Evolutionary conservation across 768 basidiomycete species (phyloP).

Genomic region (Rhizopogon rudus): DNA sequence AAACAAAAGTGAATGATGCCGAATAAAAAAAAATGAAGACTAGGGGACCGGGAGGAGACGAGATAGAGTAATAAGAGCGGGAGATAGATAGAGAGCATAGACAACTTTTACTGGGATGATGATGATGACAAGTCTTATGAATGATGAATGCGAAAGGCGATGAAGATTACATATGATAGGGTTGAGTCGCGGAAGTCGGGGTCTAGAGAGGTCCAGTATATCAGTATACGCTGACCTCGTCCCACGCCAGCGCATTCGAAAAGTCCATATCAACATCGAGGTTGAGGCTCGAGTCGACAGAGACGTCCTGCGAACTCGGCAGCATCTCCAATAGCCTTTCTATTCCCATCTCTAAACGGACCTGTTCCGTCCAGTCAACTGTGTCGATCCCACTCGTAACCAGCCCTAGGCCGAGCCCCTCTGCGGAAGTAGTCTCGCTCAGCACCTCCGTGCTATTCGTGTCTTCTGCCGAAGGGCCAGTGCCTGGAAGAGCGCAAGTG

Average conservation of each 20-base stretch:
- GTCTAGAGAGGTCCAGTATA: not conserved
- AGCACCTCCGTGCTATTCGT: slow-evolving; percentile 19
- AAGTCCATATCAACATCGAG: slow-evolving; percentile 23
- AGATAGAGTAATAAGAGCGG: slow-evolving; percentile 22
- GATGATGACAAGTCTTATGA: slow-evolving; percentile 13
- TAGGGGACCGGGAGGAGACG: slow-evolving; percentile 5
- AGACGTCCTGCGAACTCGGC: slow-evolving; percentile 30
- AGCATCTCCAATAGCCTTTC: slow-evolving; percentile 56
- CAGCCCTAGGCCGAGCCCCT: slow-evolving; percentile 16
- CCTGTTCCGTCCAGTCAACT: slow-evolving; percentile 23
- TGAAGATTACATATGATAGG: slow-evolving; percentile 4
- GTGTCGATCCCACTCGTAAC: slow-evolving; percentile 13
- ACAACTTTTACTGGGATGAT: slow-evolving; percentile 12
- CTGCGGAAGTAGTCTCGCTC: slow-evolving; percentile 4
- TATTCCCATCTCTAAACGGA: slow-evolving; percentile 48
- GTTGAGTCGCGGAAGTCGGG: slow-evolving; percentile 3
- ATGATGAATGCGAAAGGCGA: slow-evolving; percentile 9
- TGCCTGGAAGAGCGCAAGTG: slow-evolving; percentile 26
- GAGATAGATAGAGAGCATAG: slow-evolving; percentile 17
- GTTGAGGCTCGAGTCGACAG: slow-evolving; percentile 16
- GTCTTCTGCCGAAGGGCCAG: slow-evolving; percentile 29
- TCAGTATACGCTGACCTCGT: slow-evolving; percentile 24
- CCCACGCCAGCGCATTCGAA: slow-evolving; percentile 22
- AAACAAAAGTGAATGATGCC: slow-evolving; percentile 7
- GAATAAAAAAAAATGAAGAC: slow-evolving; percentile 4